Conservation (phyloP, 2,329 filamentous ascomycete genomes). For the Dactylonectria macrodidyma region DNA sequence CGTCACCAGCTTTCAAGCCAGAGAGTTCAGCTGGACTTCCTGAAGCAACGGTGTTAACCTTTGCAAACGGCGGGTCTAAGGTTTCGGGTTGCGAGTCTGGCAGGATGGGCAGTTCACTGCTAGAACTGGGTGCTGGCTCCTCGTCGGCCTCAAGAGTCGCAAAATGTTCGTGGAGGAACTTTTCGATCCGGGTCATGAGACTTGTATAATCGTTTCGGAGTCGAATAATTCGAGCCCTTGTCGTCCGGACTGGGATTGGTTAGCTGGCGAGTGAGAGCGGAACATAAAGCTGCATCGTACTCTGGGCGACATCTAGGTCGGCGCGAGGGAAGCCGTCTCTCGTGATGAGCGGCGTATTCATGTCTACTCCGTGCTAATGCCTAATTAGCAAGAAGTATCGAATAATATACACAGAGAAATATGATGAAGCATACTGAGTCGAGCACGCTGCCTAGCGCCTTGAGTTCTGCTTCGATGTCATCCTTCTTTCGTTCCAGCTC, state of each 20-base stretch:
- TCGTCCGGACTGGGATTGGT: conserved; percentile 83
- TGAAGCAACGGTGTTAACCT: conserved; percentile 85
- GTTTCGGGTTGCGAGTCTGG: conserved; percentile 48
- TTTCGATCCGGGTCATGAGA: conserved; percentile 87
- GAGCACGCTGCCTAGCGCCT: conserved; percentile 87
- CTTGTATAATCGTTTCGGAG: conserved; percentile 95
- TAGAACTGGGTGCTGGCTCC: conserved; percentile 31
- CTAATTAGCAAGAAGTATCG: conserved; percentile 38
- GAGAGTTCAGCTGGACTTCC: conserved; percentile 87
- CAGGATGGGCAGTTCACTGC: conserved; percentile 49
- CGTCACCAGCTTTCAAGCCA: conserved; percentile 85
- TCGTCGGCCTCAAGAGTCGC: conserved; percentile 73
- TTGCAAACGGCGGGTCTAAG: conserved; percentile 76
- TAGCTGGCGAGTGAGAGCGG: conserved; percentile 28
- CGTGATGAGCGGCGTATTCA: conserved; percentile 90
- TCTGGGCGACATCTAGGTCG: conserved; percentile 95
- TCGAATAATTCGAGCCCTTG: conserved; percentile 88
- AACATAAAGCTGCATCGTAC: conserved; percentile 63
- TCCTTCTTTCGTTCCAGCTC: conserved; percentile 91
- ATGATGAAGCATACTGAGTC: conserved; percentile 76
- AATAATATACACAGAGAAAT: conserved; percentile 8
- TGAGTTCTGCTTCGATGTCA: conserved; percentile 87
- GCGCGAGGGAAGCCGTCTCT: conserved; percentile 92
- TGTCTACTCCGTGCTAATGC: conserved; percentile 87
- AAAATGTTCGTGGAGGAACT: conserved; percentile 90